Base-by-base conservation (phyloP, 768 basidiomycete species). In the Phylloporus arenicola region DNA sequence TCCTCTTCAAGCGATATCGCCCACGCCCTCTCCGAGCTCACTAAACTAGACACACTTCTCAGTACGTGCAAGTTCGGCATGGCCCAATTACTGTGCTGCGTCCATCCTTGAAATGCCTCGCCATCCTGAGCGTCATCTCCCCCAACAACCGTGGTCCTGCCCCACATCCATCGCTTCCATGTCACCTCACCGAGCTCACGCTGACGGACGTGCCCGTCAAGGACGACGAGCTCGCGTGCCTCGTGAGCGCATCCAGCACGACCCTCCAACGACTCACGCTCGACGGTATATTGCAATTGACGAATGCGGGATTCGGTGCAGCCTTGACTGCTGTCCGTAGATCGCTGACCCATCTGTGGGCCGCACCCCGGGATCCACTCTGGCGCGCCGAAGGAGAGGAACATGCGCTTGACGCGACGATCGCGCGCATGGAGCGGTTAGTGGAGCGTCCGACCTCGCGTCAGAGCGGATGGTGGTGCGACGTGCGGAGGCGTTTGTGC, bases 401-500 rank as follows among this genome's bases (percentile, higher is more conserved):
- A 13, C 37, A 33, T 16, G 56, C 56, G 3, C 51, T 53, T 16
- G 55, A 57, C 33, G 34, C 19, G 19, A 24, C 6, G 20, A 49
- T 57, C n/a, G 9, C 33, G 3, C 20, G 44, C 16, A 42, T 57
- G 56, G 22, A 13, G 3, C 43, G 50, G 29, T 42, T 57, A 42
- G 34, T 29, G 17, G n/a, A 7, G 14, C 8, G 19, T 29, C 43
- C 3, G 13, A 30, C 2, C 4, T 45, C 12, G 56, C 45, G 4
- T 51, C 56, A 8, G 45, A 41, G n/a, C 43, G 31, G 39, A 48
- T 56, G 56, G 1, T 57, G n/a, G 39, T 41, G 43, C 43, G 54
- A 24, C 49, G 45, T 10, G 6, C 53, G 9, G 43, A 27, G 14
- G 55, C 53, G 6, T 56, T 44, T 29, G 16, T 3, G 11, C 38